phyloP scores from a whole-genome alignment of 192 early-diverging fungal genomes.

The Backusella tarrabulga region DNA sequence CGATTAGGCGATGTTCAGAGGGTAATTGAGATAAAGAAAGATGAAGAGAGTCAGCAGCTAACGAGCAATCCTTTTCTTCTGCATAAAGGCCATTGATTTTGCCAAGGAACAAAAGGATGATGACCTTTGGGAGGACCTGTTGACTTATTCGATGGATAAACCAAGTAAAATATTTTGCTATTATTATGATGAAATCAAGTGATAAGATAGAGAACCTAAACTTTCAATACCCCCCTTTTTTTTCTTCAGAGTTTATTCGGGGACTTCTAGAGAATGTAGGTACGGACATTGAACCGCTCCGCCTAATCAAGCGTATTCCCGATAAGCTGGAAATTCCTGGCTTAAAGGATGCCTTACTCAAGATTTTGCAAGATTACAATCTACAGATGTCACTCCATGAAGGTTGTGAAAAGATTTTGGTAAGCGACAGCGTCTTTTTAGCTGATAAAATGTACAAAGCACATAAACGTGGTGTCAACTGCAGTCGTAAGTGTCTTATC shows the following conservation, averaged over 20 bases:
- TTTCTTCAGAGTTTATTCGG: slow-evolving; percentile 76
- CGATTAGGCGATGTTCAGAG: slow-evolving; percentile 84
- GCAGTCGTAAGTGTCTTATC: slow-evolving; percentile 39
- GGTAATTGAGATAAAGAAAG: slow-evolving; percentile 35
- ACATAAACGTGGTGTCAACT: slow-evolving; percentile 66
- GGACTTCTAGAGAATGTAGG: slow-evolving; percentile 90
- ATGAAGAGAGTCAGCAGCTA: not conserved
- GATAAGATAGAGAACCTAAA: not conserved
- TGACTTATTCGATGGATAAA: slow-evolving; percentile 93
- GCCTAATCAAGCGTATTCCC: slow-evolving; percentile 79
- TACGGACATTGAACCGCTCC: slow-evolving; percentile 81
- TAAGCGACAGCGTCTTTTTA: slow-evolving; percentile 82
- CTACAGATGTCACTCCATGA: slow-evolving; percentile 87
- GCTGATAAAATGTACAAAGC: slow-evolving; percentile 65
- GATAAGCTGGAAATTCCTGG: slow-evolving; percentile 77
- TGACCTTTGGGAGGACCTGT: slow-evolving; percentile 92
- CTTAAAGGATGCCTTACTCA: slow-evolving; percentile 77
- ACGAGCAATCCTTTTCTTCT: not conserved
- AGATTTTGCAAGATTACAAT: slow-evolving; percentile 90
- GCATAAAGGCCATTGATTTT: slow-evolving; percentile 88
- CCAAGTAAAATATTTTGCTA: slow-evolving; percentile 59
- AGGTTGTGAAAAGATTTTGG: slow-evolving; percentile 89
- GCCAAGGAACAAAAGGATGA: slow-evolving; percentile 97
- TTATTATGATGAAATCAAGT: slow-evolving; percentile 5
- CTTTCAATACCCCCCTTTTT: not conserved